phyloP scores from a whole-genome alignment of 495 filamentous ascomycete genomes.

The Daldinia decipiens region DNA sequence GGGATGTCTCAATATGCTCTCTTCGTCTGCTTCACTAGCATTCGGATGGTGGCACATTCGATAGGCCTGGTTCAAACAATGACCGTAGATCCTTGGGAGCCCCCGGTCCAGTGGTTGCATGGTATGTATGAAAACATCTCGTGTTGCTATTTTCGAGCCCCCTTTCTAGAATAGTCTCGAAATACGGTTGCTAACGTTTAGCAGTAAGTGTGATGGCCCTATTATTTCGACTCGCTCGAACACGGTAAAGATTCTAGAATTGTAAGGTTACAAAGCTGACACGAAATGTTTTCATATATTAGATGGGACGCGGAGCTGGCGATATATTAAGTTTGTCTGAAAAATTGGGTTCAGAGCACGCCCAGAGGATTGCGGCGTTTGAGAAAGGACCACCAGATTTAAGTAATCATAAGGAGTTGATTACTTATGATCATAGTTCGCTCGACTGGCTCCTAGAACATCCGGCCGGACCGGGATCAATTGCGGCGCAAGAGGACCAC shows the following conservation, averaged over 20 bases:
- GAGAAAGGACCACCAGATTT: slow-evolving; percentile 42
- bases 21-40: slow-evolving; percentile 46
- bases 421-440: slow-evolving; percentile 39
- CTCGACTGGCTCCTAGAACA: slow-evolving; percentile 49
- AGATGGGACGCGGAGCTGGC: slow-evolving; percentile 47
- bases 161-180: no score
- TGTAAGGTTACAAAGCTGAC: no score
- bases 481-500: slow-evolving; percentile 37
- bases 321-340: slow-evolving; percentile 43
- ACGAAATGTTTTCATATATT: no score
- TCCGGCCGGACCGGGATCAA: slow-evolving; percentile 34
- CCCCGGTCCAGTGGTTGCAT: slow-evolving; percentile 48
- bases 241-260: no score
- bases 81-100: slow-evolving; percentile 47
- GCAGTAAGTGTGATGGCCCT: no score
- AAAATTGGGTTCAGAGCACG: slow-evolving; percentile 19
- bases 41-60: slow-evolving; percentile 48
- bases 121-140: no score
- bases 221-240: no score
- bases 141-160: no score
- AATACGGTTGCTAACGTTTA: no score
- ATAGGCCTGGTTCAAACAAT: slow-evolving; percentile 49
- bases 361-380: slow-evolving; percentile 35
- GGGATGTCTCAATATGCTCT: slow-evolving; percentile 38
- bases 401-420: slow-evolving; percentile 38